Base-by-base conservation (phyloP, 1,284 basidiomycete genomes). In the Cryptococcus sp. region DNA sequence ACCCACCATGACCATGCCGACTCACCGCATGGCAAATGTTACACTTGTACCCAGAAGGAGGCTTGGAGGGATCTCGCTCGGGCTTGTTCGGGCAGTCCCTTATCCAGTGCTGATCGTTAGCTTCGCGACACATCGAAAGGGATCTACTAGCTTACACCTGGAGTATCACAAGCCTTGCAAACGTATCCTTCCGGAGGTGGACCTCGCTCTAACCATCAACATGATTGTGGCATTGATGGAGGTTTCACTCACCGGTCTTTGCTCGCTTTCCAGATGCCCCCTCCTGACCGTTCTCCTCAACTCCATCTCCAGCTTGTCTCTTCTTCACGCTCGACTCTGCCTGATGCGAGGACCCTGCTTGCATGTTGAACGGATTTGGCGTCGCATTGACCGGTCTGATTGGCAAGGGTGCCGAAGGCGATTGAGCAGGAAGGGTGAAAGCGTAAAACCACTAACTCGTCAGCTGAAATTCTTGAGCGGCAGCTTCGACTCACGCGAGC, bases 161-260 rank as follows among this genome's bases (percentile, higher is more conserved):
- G 60, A 22, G 78, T 79, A 47, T 82, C 79, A 63, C 89, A 93
- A 22, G 89, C 80, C 64, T 79, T 86, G 75, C 89, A 93, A n/a
- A 90, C 69, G 63, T 93, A 93, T 32, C 81, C 80, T 56, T 88
- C 86, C 23, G 86, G 84, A 4, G 87, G 87, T 12, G 60, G 50
- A 3, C 51, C 65, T 23, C 53, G 28, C 28, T 31, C 28, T 31
- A 54, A 14, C 66, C 5, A 23, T 28, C 9, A 10, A 25, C 1
- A 4, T 26, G 31, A 11, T 6, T n/a, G 18, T 16, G 24, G 9
- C 28, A 31, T 3, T 36, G 18, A n/a, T n/a, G 18, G 4, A 4
- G 23, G 14, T 16, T n/a, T n/a, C n/a, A 43, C 55, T 56, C 19
- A 61, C 57, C 60, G 12, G 53, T 57, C 45, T 61, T 57, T 32